Evolutionary conservation across 176 grass and related monocot species (phyloP).

Genomic region (Avena eriantha): DNA sequence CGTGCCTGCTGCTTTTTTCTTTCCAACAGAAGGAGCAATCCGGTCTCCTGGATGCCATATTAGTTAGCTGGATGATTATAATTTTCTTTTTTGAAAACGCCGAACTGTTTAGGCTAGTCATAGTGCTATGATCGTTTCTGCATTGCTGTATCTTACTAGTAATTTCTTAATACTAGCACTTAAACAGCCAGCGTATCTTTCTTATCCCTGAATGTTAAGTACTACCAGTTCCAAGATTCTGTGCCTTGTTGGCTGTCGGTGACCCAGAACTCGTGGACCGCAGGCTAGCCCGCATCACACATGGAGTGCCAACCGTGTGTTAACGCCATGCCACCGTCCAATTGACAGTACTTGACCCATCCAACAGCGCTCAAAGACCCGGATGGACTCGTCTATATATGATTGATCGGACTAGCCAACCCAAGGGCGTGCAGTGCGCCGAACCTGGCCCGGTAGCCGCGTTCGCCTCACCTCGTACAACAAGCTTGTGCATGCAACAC

Average conservation of each 20-base stretch:
- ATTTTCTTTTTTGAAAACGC: neutral
- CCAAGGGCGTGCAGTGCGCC: neutral
- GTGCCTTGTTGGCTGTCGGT: neutral
- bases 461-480: constrained; percentile 28
- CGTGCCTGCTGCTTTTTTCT: neutral
- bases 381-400: too few species aligned
- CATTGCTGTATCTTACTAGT: neutral
- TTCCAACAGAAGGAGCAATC: neutral
- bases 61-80: neutral
- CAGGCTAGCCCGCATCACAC: neutral
- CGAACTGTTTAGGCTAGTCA: neutral
- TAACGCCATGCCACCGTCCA: neutral
- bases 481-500: neutral
- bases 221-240: neutral
- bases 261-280: neutral
- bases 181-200: neutral
- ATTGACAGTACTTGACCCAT: neutral
- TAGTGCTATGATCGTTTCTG: neutral
- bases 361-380: neutral
- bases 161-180: too few species aligned
- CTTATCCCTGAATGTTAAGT: neutral
- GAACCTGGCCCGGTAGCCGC: neutral
- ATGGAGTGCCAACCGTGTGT: neutral
- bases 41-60: neutral
- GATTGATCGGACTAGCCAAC: neutral